Conservation (phyloP, 1,284 basidiomycete genomes). For the Fomitopsis betulina region DNA sequence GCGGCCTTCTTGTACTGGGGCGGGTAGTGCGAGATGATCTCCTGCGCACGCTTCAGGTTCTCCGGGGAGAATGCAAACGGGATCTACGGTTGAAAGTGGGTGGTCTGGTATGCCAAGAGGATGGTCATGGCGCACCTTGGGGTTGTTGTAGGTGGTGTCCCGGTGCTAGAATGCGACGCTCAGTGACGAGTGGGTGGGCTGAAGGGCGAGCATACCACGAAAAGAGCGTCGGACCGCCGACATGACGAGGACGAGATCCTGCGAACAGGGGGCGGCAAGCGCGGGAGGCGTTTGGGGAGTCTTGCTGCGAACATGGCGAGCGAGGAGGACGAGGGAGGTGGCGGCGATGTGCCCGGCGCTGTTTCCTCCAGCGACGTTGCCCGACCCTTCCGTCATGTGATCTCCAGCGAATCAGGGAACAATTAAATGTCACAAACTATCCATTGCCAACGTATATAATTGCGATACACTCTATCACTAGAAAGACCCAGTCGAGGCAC, state of each 20-base stretch:
- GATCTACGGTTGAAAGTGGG: constrained; percentile 49
- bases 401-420: background rate
- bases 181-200: constrained; percentile 6
- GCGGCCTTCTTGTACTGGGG: constrained; percentile 98
- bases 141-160: constrained; percentile 91
- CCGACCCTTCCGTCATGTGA: background rate
- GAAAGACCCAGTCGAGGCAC: too few species aligned
- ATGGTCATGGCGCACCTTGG: constrained; percentile 46
- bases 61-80: constrained; percentile 84
- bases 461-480: too few species aligned
- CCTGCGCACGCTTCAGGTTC: constrained; percentile 82
- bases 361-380: background rate
- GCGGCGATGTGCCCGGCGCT: background rate
- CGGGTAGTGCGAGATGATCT: constrained; percentile 92
- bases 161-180: constrained; percentile 62
- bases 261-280: constrained; percentile 11
- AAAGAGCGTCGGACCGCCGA: constrained; percentile 47
- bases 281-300: constrained; percentile 18
- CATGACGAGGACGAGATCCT: constrained; percentile 37
- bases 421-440: background rate
- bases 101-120: background rate
- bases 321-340: constrained; percentile 3
- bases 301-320: constrained; percentile 22
- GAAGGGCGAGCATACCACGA: constrained; percentile 38
- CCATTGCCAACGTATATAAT: too few species aligned